Evolutionary conservation across 2,329 filamentous ascomycete genomes (phyloP), one percentile per base, ranked within the genome.

Genomic region (Pseudogymnoascus pannorum): DNA sequence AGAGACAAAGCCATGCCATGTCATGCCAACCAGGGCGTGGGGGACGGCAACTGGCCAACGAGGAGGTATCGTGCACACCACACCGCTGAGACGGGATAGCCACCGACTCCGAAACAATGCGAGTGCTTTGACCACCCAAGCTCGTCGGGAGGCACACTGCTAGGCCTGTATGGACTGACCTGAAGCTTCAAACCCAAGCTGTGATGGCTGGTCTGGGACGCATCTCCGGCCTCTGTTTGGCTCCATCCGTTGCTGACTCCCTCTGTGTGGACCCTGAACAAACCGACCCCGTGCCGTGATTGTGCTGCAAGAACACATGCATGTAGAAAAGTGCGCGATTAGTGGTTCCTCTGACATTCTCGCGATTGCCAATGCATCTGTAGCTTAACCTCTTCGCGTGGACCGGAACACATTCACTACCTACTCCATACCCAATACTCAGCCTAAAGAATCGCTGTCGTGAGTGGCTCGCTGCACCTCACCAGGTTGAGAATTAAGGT

Each of bases 51-150:
- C 24, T 51, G 44, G 44, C 24, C 44, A 51, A 11, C 24, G 44
- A 8, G n/a, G n/a, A 29, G 44, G 16, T 51, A 11, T 51, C 44
- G n/a, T 51, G 24, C 44, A 51, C 16, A n/a, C 24, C 44, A 51
- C 44, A 51, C 44, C 44, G 44, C 44, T 51, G 44, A 51, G 44
- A 51, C 44, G 44, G 44, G 40, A 51, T 51, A 51, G 14, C 44
- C 24, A 29, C 44, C 24, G 7, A 51, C 44, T 51, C 44, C 44
- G 44, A 51, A 29, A 51, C 44, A 51, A 31, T 51, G 44, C 44
- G 16, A 51, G 44, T 51, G 44, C 44, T 51, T 29, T 51, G 44
- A 51, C 44, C 44, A 51, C 44, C 44, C 44, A 29, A 29, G 24
- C 44, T 48, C 44, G 29, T 51, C 44, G 44, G n/a, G 24, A 51